Evolutionary conservation across 2,329 filamentous ascomycete species (phyloP).

Genomic region (Aspergillus luchuensis): DNA sequence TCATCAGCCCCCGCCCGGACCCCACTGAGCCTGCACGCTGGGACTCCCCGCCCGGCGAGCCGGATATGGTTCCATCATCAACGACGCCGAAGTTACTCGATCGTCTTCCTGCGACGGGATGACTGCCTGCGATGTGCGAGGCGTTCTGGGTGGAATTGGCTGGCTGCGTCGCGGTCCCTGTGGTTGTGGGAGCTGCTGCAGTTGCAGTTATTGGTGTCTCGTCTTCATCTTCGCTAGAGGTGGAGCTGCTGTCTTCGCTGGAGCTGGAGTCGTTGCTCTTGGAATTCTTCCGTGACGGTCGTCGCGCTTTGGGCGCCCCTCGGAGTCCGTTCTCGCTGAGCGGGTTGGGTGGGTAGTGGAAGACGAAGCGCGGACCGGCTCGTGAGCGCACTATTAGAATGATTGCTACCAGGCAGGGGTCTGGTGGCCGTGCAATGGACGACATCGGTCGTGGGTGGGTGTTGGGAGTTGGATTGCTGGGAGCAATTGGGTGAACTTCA

Average conservation of each 20-base stretch:
- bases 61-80: constrained; percentile 32
- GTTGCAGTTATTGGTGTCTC: constrained; percentile 14
- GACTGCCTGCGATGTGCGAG: constrained; percentile 24
- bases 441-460: constrained; percentile 39
- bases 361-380: constrained; percentile 79
- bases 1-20: constrained; percentile 30
- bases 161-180: constrained; percentile 9
- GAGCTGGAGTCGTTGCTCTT: constrained; percentile 44
- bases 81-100: constrained; percentile 39
- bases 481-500: background rate
- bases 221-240: constrained; percentile 45
- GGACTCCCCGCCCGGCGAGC: constrained; percentile 32
- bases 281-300: constrained; percentile 36
- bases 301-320: constrained; percentile 37
- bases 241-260: constrained; percentile 41
- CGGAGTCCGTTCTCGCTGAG: constrained; percentile 43
- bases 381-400: constrained; percentile 74
- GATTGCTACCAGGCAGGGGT: constrained; percentile 66
- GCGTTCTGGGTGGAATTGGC: constrained; percentile 15
- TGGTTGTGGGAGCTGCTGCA: too few relatives aligned
- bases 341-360: constrained; percentile 74
- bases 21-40: constrained; percentile 39
- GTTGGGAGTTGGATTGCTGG: constrained; percentile 18
- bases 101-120: constrained; percentile 30
- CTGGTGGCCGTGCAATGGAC: constrained; percentile 50